Evolutionary conservation across 1,284 basidiomycete genomes (phyloP).

Genomic region (Microbotryum silenes-acaulis): DNA sequence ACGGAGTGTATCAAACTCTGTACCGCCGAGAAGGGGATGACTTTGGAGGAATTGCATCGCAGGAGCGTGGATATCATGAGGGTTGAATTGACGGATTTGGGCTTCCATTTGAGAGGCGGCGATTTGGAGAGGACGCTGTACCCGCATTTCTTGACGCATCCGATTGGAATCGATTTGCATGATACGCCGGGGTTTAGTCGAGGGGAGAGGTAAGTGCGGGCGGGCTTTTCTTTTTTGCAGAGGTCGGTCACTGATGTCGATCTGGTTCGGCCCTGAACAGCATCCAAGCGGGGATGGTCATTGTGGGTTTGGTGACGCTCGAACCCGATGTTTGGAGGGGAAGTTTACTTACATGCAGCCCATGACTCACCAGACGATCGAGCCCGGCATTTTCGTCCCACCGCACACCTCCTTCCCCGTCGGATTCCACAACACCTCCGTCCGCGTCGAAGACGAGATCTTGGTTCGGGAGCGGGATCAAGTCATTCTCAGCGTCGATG

Average conservation of each 20-base stretch:
- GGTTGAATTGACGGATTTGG: constrained; percentile 69
- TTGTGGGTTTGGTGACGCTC: constrained; percentile 50
- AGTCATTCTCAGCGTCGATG: constrained; percentile 61
- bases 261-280: constrained; percentile 38
- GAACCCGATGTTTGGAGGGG: too few species aligned
- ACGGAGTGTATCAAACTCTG: constrained; percentile 61
- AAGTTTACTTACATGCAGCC: too few species aligned
- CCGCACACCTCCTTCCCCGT: constrained; percentile 65
- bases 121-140: constrained; percentile 68
- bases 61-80: constrained; percentile 62
- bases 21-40: constrained; percentile 50
- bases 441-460: constrained; percentile 89
- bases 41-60: constrained; percentile 70
- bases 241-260: not conserved
- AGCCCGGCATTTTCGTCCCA: constrained; percentile 62
- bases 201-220: constrained; percentile 38
- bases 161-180: constrained; percentile 50
- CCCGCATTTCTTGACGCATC: constrained; percentile 79
- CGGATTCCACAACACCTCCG: constrained; percentile 77
- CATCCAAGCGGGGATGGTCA: constrained; percentile 70
- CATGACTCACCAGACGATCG: constrained; percentile 14
- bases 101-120: constrained; percentile 60
- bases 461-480: constrained; percentile 62
- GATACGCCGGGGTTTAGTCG: constrained; percentile 45
- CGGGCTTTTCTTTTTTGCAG: not conserved